A percentile compares a stretch with the other conserved stretches of the same genome.
phyloP scores from a whole-genome alignment of 192 early-diverging fungal species.

The Obelidium mucronatum region DNA sequence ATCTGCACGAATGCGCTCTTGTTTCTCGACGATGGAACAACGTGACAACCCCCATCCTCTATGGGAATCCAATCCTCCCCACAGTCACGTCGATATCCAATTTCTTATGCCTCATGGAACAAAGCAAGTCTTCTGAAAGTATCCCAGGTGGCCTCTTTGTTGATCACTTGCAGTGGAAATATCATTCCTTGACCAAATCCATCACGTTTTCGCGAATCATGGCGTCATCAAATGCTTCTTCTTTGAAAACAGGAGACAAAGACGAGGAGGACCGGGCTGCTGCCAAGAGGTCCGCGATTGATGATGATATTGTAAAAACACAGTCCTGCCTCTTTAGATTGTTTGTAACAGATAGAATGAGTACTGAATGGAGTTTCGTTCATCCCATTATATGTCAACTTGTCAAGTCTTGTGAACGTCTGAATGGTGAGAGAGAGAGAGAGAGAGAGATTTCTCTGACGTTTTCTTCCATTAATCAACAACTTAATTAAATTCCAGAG shows the following conservation, averaged over 20 bases:
- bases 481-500: neutral
- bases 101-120: slow-evolving; percentile 19
- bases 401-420: slow-evolving; percentile 8
- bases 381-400: slow-evolving; percentile 29
- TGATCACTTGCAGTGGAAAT: slow-evolving; percentile 8
- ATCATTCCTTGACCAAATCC: neutral
- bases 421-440: neutral
- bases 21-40: slow-evolving; percentile 33
- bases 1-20: slow-evolving; percentile 9
- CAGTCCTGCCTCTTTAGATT: slow-evolving; percentile 36
- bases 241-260: neutral
- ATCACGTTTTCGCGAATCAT: slow-evolving; percentile 3
- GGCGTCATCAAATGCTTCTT: neutral
- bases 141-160: neutral
- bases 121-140: neutral
- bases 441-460: neutral
- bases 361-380: slow-evolving; percentile 20
- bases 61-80: slow-evolving; percentile 4
- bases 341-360: slow-evolving; percentile 24
- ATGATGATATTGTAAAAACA: slow-evolving; percentile 24
- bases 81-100: slow-evolving; percentile 13
- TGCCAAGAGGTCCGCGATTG: neutral
- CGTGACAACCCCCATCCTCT: slow-evolving; percentile 7
- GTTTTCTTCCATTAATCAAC: no score
- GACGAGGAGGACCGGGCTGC: no score